Percentiles rank a stretch among this genome's conserved stretches.
phyloP scores from a whole-genome alignment of 768 basidiomycete species.

The Termitomyces sp. region DNA sequence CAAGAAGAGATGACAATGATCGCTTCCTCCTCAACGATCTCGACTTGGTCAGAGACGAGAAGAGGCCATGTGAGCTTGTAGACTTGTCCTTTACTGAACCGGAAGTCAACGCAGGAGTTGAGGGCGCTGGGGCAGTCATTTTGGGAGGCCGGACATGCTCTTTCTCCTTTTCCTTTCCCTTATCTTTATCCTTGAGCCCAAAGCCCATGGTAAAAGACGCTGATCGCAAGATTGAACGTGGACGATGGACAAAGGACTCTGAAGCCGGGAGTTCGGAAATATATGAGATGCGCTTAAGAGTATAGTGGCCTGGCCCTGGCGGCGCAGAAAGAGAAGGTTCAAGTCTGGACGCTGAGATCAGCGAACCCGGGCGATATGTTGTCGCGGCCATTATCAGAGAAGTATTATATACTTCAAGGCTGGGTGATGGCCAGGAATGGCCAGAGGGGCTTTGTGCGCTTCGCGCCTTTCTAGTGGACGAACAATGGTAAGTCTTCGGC shows the following conservation, averaged over 20 bases:
- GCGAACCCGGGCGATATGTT: conserved; percentile 7
- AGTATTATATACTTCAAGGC: conserved; percentile 10
- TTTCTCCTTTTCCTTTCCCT: conserved; percentile 18
- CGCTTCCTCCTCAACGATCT: conserved; percentile 29
- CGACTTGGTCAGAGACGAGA: conserved; percentile 13
- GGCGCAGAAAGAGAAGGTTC: conserved; percentile 8
- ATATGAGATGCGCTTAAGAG: conserved; percentile 32
- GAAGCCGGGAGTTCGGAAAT: conserved; percentile 18
- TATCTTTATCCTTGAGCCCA: conserved; percentile 25
- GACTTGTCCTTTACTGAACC: conserved; percentile 10
- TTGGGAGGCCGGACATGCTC: not conserved
- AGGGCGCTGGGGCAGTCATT: not conserved
- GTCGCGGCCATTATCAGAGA: conserved; percentile 10
- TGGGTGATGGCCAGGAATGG: conserved; percentile 1
- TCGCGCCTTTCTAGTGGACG: not conserved
- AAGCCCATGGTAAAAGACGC: conserved; percentile 34
- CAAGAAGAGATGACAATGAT: conserved; percentile 30
- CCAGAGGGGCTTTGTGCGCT: not conserved
- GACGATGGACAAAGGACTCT: conserved; percentile 10
- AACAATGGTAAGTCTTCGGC: conserved; percentile 1
- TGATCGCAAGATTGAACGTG: conserved; percentile 22
- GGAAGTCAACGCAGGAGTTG: not conserved
- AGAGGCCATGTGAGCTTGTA: conserved; percentile 13
- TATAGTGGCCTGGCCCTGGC: conserved; percentile 27
- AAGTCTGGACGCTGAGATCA: conserved; percentile 8